phyloP scores from a whole-genome alignment of 306 rosid species.

The Malus fusca region DNA sequence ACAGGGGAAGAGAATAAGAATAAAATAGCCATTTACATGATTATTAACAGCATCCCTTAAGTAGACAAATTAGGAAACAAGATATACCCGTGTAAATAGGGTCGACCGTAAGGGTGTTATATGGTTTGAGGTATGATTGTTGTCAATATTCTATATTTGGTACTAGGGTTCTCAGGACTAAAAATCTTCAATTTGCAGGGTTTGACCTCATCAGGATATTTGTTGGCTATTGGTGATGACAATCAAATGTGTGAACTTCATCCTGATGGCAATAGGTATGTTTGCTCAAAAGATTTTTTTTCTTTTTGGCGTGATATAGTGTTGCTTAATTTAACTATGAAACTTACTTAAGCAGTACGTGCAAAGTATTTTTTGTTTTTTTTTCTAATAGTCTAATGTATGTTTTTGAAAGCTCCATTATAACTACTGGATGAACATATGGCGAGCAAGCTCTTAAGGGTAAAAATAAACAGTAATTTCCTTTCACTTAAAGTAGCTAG shows the following conservation, averaged over 20 bases:
- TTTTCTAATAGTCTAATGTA: background rate
- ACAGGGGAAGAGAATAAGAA: background rate
- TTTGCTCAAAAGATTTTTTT: background rate
- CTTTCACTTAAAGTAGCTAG: background rate
- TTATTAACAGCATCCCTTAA: background rate
- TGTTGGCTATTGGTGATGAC: conserved; percentile 80
- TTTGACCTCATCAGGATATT: conserved; percentile 58
- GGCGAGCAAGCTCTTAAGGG: background rate
- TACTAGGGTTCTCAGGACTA: background rate
- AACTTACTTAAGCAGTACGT: background rate
- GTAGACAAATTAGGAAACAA: background rate
- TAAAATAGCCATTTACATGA: background rate
- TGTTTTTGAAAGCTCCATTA: background rate
- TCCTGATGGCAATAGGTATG: conserved; percentile 90
- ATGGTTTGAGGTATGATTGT: background rate
- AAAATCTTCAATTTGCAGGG: conserved; percentile 38
- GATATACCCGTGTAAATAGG: background rate
- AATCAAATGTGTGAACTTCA: conserved; percentile 82
- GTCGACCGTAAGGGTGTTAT: background rate
- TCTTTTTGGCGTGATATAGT: background rate
- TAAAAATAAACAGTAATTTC: background rate
- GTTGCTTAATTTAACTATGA: background rate
- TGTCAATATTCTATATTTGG: background rate
- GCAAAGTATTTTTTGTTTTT: background rate
- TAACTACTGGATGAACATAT: background rate